Evolutionary conservation across 2,329 filamentous ascomycete species (phyloP), one percentile per base, ranked within the genome.

Genomic region (Chaetomium strumarium): DNA sequence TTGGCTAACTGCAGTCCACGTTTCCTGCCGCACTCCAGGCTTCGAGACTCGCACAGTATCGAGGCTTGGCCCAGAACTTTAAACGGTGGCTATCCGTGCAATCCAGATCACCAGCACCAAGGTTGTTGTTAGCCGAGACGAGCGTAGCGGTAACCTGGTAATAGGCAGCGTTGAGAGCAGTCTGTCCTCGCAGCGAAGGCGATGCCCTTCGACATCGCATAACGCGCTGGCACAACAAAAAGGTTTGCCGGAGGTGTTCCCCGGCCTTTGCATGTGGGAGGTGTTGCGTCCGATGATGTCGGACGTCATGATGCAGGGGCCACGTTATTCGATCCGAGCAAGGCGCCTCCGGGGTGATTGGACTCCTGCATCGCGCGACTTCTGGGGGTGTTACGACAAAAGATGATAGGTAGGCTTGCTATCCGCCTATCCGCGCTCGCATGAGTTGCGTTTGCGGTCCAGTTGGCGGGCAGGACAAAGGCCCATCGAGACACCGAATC

Each of bases 1-100:
- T 50, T 57, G 60, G 60, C 55, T 55, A 58, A 56, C 59, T 53
- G 38, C 46, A 40, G 50, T 57, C 60, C 60, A 63, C 61, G 60
- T 62, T 55, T 55, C 48, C 40, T 31, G 36, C 54, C 40, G 52
- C 47, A 46, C 49, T 39, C 48, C 43, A 37, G 44, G 54, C 48
- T 53, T 51, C 34, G 45, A 45, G 46, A 49, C 31, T 43, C 49
- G 17, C 20, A 29, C 19, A n/a, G 19, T 8, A 29, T 36, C 43
- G 49, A 51, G 52, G 50, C 56, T 59, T 60, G 55, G 34, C 56
- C 46, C 19, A 12, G 39, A 41, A 19, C 34, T 39, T 46, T 56
- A 56, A 55, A 57, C 58, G 55, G 56, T 53, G 36, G 51, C 43
- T 43, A 55, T n/a, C n/a, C 59, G 57, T n/a, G 39, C 12, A n/a